Evolutionary conservation across 2,329 filamentous ascomycete species (phyloP), one percentile per base, ranked within the genome.

Genomic region (Capronia coronata): DNA sequence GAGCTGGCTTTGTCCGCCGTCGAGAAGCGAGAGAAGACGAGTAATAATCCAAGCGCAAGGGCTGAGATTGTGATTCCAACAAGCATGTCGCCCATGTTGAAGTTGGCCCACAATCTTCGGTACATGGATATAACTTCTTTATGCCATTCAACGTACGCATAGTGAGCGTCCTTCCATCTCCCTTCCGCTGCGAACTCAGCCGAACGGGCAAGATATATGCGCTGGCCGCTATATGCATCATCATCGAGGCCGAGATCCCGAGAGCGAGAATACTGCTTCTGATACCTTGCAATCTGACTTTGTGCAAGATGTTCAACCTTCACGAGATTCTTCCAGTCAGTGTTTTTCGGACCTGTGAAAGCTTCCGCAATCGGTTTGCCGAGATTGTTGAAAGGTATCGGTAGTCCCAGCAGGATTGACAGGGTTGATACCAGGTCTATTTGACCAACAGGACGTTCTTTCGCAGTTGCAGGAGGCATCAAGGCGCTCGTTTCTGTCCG

Each of bases 391-490:
- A 88, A 98, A 0, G 93, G 93, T 53, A 98, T 90, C 0, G 93
- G 91, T 53, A 96, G 78, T 7, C 93, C 93, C 1, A 98, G 74
- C 0, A 98, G 76, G 29, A 98, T 74, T 0, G 91, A 83, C 23
- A 98, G 69, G 0, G 93, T 98, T 3, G 93, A 91, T 2, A 98
- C 93, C 10, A 98, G 77, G 65, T 98, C 93, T 58, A 98, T 98
- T 68, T 98, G 93, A 52, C 73, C 75, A 6, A 84, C 74, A n/a
- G 86, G 82, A 8, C 86, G 77, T 18, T 83, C 78, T 65, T 93
- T 94, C 34, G 90, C 89, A 18, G 78, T 87, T n/a, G 71, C 67
- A 5, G 80, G 82, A 14, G 82, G 83, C 16, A 73, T 70, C 11
- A 69, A 64, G 57, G 75, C 77, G 4, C 80, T 77, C 2, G 79